phyloP scores from a whole-genome alignment of 1,284 basidiomycete genomes.

The Cutaneotrichosporon curvatum region DNA sequence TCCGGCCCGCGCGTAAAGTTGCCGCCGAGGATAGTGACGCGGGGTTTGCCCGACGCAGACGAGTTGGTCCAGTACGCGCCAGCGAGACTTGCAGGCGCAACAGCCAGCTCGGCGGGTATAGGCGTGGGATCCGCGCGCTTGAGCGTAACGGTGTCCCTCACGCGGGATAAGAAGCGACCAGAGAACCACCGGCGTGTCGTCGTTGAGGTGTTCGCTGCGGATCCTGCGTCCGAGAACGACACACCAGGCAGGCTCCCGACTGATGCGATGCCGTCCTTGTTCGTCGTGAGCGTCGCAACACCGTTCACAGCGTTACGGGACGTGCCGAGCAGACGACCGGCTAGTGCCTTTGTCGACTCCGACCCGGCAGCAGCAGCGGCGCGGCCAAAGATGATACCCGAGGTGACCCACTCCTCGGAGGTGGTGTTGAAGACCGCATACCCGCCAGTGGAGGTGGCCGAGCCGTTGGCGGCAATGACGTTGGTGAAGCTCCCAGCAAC shows the following conservation, averaged over 20 bases:
- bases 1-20: conserved; percentile 60
- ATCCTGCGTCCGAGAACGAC: conserved; percentile 25
- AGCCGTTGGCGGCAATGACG: conserved; percentile 47
- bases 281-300: conserved; percentile 44
- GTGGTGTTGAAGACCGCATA: conserved; percentile 71
- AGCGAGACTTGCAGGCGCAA: conserved; percentile 72
- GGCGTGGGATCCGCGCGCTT: conserved; percentile 50
- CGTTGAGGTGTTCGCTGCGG: conserved; percentile 1
- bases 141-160: conserved; percentile 23
- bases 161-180: conserved; percentile 23
- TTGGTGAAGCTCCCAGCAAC: conserved; percentile 70
- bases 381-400: conserved; percentile 64
- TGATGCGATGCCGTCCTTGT: conserved; percentile 26
- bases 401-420: conserved; percentile 60
- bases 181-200: conserved; percentile 1
- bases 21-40: conserved; percentile 72
- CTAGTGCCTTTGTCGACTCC: conserved; percentile 36
- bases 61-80: conserved; percentile 86
- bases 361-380: conserved; percentile 58
- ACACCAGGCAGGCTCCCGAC: conserved; percentile 31
- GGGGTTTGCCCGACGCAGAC: conserved; percentile 54
- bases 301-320: conserved; percentile 45
- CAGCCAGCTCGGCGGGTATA: conserved; percentile 50
- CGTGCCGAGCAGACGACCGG: conserved; percentile 46
- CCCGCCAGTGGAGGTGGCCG: conserved; percentile 54